Percentiles rank a stretch among this genome's conserved stretches.
Conservation (phyloP, 345 rosid genomes). For the Gossypium bickii region DNA sequence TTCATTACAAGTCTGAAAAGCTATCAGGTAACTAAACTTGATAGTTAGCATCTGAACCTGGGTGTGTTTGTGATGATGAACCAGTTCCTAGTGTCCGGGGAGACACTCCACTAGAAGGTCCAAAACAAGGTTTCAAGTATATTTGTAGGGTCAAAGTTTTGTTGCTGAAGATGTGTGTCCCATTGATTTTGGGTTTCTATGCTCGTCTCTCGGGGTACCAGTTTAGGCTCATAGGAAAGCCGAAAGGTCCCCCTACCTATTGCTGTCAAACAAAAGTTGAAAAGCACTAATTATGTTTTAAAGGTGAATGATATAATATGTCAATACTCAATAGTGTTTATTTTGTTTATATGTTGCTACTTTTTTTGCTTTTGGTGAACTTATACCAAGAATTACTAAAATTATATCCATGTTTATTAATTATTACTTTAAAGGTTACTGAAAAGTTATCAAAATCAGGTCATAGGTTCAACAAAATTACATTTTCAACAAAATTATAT, state of each 20-base stretch:
- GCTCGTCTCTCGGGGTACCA: not conserved
- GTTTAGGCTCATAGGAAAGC: not conserved
- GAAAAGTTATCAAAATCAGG: too few species aligned
- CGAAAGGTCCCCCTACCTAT: not conserved
- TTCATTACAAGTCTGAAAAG: not conserved
- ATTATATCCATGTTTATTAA: too few species aligned
- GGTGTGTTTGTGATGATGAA: not conserved
- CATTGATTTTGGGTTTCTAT: not conserved
- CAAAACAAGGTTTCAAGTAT: not conserved
- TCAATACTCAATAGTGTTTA: too few species aligned
- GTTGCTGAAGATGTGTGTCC: not conserved
- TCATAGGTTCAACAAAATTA: too few species aligned
- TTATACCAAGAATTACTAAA: too few species aligned
- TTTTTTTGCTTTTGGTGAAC: too few species aligned
- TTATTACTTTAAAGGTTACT: too few species aligned
- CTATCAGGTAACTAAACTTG: not conserved
- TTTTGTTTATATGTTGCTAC: too few species aligned
- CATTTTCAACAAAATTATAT: too few species aligned
- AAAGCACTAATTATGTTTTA: too few species aligned
- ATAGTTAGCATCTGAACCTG: too few species aligned
- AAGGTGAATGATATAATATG: too few species aligned
- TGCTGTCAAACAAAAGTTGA: not conserved
- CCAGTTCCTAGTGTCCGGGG: not conserved
- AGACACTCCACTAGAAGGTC: not conserved
- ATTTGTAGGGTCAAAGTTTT: not conserved